Conservation (phyloP, 2,329 filamentous ascomycete species). For the Ophiostoma himal-ulmi region DNA sequence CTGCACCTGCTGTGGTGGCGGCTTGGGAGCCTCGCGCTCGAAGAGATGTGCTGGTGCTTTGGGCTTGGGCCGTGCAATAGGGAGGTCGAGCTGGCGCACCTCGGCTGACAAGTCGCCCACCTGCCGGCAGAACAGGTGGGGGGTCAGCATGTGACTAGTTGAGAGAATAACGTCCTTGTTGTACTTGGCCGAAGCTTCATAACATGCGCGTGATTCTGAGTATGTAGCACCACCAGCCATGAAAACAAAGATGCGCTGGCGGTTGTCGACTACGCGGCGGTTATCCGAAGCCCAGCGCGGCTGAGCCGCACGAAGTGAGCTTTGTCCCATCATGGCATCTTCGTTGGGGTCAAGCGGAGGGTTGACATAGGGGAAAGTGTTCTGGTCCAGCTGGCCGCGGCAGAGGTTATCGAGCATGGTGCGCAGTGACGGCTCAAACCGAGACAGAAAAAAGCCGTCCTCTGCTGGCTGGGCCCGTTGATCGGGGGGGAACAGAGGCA, state of each 20-base stretch:
- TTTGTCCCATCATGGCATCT: slow-evolving; percentile 53
- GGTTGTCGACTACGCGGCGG: slow-evolving; percentile 67
- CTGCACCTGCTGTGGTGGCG: slow-evolving; percentile 32
- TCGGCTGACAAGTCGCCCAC: slow-evolving; percentile 72
- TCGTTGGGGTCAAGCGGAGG: slow-evolving; percentile 60
- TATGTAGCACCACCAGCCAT: slow-evolving; percentile 94
- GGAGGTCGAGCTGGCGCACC: slow-evolving; percentile 70
- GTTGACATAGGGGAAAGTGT: slow-evolving; percentile 65
- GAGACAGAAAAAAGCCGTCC: slow-evolving; percentile 79
- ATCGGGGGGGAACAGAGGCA: slow-evolving; percentile 68
- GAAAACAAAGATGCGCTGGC: slow-evolving; percentile 87
- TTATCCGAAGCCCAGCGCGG: slow-evolving; percentile 91
- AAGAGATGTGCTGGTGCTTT: slow-evolving; percentile 81
- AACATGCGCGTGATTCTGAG: slow-evolving; percentile 82
- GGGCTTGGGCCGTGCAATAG: slow-evolving; percentile 71
- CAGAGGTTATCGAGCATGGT: slow-evolving; percentile 72
- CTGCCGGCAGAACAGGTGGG: slow-evolving; percentile 75
- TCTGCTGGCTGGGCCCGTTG: slow-evolving; percentile 39
- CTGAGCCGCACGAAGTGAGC: slow-evolving; percentile 83
- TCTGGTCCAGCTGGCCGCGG: slow-evolving; percentile 60
- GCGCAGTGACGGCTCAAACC: slow-evolving; percentile 77
- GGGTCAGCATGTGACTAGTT: slow-evolving; percentile 89
- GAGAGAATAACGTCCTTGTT: slow-evolving; percentile 80
- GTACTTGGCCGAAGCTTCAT: slow-evolving; percentile 69
- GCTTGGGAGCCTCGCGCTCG: slow-evolving; percentile 59